These are phyloP conservation scores for Hura crepitans DNA, from an alignment of 441 rosid genomes.

Conservation along the genomic window DNA sequence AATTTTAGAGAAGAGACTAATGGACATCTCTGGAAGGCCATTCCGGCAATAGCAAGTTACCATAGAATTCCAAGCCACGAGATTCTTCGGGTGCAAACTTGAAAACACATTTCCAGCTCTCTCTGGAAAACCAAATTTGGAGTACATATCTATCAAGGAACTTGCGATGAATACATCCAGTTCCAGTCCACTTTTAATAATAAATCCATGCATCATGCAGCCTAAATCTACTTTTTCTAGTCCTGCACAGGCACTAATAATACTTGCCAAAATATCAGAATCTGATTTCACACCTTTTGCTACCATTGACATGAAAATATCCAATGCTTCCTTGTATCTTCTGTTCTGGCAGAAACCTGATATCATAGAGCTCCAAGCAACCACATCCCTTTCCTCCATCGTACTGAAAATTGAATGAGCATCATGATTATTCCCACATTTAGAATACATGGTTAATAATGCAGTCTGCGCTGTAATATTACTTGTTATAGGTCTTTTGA, in stretches of 20 bases:
- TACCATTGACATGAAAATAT: slow-evolving; percentile 43
- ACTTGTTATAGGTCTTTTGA: slow-evolving; percentile 45
- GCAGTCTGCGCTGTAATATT: slow-evolving; percentile 47
- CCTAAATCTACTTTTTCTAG: slow-evolving; percentile 45
- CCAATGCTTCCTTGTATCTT: slow-evolving; percentile 49
- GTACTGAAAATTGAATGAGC: slow-evolving; percentile 42
- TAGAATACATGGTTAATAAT: slow-evolving; percentile 52
- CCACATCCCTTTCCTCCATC: slow-evolving; percentile 51
- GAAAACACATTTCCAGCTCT: slow-evolving; percentile 50
- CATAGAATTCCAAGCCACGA: slow-evolving; percentile 75
- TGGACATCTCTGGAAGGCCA: slow-evolving; percentile 58
- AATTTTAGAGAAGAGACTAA: slow-evolving; percentile 43
- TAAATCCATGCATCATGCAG: slow-evolving; percentile 45
- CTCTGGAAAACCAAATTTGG: slow-evolving; percentile 57
- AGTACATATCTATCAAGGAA: slow-evolving; percentile 72
- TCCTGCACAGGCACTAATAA: slow-evolving; percentile 50
- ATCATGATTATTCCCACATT: slow-evolving; percentile 43
- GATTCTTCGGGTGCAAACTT: slow-evolving; percentile 45
- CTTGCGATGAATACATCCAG: slow-evolving; percentile 57
- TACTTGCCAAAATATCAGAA: slow-evolving; percentile 56
- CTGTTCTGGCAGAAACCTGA: slow-evolving; percentile 62
- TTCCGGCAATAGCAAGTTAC: slow-evolving; percentile 62
- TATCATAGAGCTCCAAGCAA: slow-evolving; percentile 72
- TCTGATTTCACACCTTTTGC: slow-evolving; percentile 48
- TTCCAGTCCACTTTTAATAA: slow-evolving; percentile 46